Evolutionary conservation across 306 rosid genomes (phyloP), one percentile per base, ranked within the genome.

Genomic region (Gillenia trifoliata): DNA sequence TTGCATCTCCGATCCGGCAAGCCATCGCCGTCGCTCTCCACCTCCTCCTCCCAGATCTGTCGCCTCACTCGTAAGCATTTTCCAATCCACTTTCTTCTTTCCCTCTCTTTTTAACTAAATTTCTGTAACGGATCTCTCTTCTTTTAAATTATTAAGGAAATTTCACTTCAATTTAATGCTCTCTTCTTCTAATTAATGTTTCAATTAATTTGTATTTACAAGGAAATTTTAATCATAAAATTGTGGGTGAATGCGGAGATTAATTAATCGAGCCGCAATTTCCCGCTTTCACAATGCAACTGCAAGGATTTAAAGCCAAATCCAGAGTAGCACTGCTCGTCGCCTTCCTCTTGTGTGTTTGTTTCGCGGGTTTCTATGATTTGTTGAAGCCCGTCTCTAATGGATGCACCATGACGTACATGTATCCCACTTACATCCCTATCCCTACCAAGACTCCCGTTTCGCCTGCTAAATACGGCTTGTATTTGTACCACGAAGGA

Each of bases 381-480:
- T 80, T 92, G 71, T 70, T 95, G 67, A 89, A 86, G 50, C 98
- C 97, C 29, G 80, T 95, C 77, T 81, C 93, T 11, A 92, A 92
- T 74, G 99, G 99, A 16, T 95, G 98, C 76, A 47, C 68, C 47
- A 95, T 95, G 99, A 95, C 99, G 16, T 95, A 92, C 74, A 95
- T 95, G 99, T 92, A 95, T 86, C 99, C 99, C 2, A 92, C 89
- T 3, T 95, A 94, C 60, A 86, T 95, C 81, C 98, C 99, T 1
- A 88, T 95, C 77, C 89, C 10, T 70, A 89, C 0, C 65, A 88
- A 1, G 81, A 78, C 41, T 16, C 13, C 40, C 3, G 68, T 75
- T 16, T 79, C 93, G 1, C 85, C 90, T 2, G 83, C 74, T 63
- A 95, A 92, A 86, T 95, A 95, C 75, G 91, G 90, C 12, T 75